Evolutionary conservation across 371 early-diverging fungal genomes (phyloP).

Genomic region (Nematocida sp.): DNA sequence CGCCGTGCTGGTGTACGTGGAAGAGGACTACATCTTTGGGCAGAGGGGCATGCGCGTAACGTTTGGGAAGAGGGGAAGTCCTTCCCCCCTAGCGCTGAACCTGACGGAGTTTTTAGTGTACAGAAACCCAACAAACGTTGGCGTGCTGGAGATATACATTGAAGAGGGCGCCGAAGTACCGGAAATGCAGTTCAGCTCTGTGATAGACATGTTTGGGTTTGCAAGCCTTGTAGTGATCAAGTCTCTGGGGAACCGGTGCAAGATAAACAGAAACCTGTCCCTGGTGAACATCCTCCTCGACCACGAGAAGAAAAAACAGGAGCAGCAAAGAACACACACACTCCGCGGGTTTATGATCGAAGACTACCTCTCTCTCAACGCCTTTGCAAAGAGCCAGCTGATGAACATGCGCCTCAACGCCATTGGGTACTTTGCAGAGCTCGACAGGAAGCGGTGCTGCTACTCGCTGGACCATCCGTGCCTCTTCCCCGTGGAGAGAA

Average conservation of each 20-base stretch:
- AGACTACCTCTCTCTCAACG: slow-evolving; percentile 39
- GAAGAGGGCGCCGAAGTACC: slow-evolving; percentile 21
- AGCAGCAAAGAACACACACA: not conserved
- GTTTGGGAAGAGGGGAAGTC: not conserved
- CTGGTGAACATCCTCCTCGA: slow-evolving; percentile 39
- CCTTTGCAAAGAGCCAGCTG: slow-evolving; percentile 21
- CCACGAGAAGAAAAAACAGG: slow-evolving; percentile 28
- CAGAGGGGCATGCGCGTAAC: slow-evolving; percentile 12
- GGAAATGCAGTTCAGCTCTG: slow-evolving; percentile 36
- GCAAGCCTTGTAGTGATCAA: not conserved
- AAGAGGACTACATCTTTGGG: slow-evolving; percentile 32
- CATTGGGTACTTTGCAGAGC: slow-evolving; percentile 17
- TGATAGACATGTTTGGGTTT: slow-evolving; percentile 20
- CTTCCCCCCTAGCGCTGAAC: not conserved
- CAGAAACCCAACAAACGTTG: slow-evolving; percentile 17
- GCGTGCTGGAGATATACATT: slow-evolving; percentile 1
- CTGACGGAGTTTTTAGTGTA: slow-evolving; percentile 6
- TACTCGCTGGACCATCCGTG: slow-evolving; percentile 1
- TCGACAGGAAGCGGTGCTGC: slow-evolving; percentile 4
- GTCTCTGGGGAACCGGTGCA: slow-evolving; percentile 16
- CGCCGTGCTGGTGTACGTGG: slow-evolving; percentile 7
- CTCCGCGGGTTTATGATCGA: slow-evolving; percentile 19
- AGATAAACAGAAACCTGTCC: slow-evolving; percentile 17
- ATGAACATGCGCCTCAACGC: not conserved
- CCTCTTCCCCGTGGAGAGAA: not conserved